Evolutionary conservation across 208 protist genomes (phyloP).

Genomic region (Trypanosoma congolense): DNA sequence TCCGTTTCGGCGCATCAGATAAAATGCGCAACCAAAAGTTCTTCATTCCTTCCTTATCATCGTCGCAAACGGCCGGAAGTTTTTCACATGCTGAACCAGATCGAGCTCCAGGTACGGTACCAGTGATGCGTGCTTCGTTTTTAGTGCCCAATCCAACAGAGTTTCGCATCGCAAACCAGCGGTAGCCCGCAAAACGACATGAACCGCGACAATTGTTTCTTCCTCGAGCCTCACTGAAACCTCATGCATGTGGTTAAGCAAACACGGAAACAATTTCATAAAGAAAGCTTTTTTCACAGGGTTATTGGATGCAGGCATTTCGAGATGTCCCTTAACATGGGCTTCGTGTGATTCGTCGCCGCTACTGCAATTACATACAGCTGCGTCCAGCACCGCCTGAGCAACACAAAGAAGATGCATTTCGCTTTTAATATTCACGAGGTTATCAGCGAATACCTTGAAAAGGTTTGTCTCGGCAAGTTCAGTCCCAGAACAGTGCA

Average conservation of each 20-base stretch:
- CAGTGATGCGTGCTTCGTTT: conserved; percentile 40
- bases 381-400: conserved; percentile 62
- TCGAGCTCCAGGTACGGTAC: conserved; percentile 72
- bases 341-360: conserved; percentile 14
- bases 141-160: conserved; percentile 50
- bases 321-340: conserved; percentile 38
- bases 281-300: conserved; percentile 72
- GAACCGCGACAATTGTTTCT: conserved; percentile 45
- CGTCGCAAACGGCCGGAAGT: conserved; percentile 36
- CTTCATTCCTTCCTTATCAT: conserved; percentile 32
- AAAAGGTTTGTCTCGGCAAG: conserved; percentile 52
- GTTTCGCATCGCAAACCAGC: conserved; percentile 44
- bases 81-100: conserved; percentile 26
- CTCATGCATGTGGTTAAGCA: conserved; percentile 32
- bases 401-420: conserved; percentile 65
- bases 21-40: conserved; percentile 77
- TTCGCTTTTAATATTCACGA: conserved; percentile 34
- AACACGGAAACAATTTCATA: conserved; percentile 60
- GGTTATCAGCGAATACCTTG: conserved; percentile 27
- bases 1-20: conserved; percentile 45
- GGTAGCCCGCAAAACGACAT: conserved; percentile 50
- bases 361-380: conserved; percentile 36
- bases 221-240: conserved; percentile 33
- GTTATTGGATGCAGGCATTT: conserved; percentile 37
- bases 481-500: conserved; percentile 39